Base-by-base conservation (phyloP, 306 rosid species). In the Crotalaria pallida region DNA sequence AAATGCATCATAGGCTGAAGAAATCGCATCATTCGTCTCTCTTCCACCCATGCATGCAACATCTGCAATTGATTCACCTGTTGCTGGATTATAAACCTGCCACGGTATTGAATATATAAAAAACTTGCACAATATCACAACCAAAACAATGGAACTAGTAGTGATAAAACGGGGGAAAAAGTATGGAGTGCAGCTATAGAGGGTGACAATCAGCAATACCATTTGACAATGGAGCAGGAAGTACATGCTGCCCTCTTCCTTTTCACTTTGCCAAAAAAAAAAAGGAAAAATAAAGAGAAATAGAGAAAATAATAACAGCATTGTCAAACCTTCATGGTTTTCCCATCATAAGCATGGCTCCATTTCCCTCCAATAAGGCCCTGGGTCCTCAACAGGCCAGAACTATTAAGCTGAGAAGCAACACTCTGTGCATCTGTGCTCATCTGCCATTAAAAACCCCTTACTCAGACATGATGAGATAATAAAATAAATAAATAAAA, bases 311-410 rank as follows among this genome's bases (percentile, higher is more conserved):
- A 52, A 67, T n/a, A 50, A 57, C 21, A 58, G 57, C 34, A 53
- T 43, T 41, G 61, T 8, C 58, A 63, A 69, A 91, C 97, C 99
- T 91, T 13, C 47, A 88, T 72, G 75, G 97, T 94, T 69, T 84
- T 83, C 22, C 91, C 92, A 74, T 91, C 95, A 71, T 91, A 89
- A 60, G 99, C 88, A 78, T 94, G 92, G 10, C 60, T 66, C 97
- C 99, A 94, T 81, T 84, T 85, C 64, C 92, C 99, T 51, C 92
- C 99, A 71, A 94, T 87, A 60, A 94, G 99, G 65, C 96, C 99
- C 80, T 91, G 92, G 38, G 86, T 91, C 61, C 92, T 86, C 78
- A 89, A 73, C 49, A 94, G 75, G 29, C 96, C 99, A 45, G 91
- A 77, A 72, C 73, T 84, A 36, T 9, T 80, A 31, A 94, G 97